A percentile compares a stretch with the other conserved stretches of the same genome.
Evolutionary conservation across 2,329 filamentous ascomycete genomes (phyloP).

Genomic region (Zalaria obscura): DNA sequence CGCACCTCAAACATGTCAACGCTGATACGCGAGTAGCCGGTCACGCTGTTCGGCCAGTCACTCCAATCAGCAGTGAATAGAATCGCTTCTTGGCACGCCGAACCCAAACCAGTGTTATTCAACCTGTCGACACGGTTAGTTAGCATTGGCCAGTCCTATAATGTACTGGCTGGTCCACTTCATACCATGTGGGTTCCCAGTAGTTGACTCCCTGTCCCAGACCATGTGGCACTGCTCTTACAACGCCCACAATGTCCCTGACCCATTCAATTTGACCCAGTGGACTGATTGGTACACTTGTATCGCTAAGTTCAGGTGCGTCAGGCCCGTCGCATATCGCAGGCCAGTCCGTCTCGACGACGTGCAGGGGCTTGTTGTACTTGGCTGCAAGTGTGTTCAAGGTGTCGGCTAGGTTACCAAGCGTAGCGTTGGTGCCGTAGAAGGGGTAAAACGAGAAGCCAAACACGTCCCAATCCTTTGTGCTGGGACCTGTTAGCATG

Average conservation of each 20-base stretch:
- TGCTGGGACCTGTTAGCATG: not conserved
- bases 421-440: slow-evolving; percentile 15
- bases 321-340: slow-evolving; percentile 11
- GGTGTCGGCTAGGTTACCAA: slow-evolving; percentile 12
- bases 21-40: not conserved
- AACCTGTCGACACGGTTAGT: slow-evolving; percentile 1
- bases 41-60: slow-evolving; percentile 10
- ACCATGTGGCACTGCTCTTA: slow-evolving; percentile 14
- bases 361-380: slow-evolving; percentile 18
- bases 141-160: too few species aligned
- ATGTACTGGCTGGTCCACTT: too few species aligned
- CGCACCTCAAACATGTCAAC: not conserved
- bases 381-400: slow-evolving; percentile 13
- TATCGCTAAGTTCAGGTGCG: slow-evolving; percentile 17
- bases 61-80: slow-evolving; percentile 15
- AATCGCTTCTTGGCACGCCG: slow-evolving; percentile 14
- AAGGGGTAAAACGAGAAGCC: slow-evolving; percentile 17
- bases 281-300: slow-evolving; percentile 12
- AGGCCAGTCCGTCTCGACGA: slow-evolving; percentile 20
- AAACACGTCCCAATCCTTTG: slow-evolving; percentile 14
- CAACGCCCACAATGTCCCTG: slow-evolving; percentile 12
- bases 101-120: slow-evolving; percentile 17
- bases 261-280: slow-evolving; percentile 17
- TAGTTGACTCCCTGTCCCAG: slow-evolving; percentile 18
- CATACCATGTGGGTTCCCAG: slow-evolving; percentile 16